Base-by-base conservation (phyloP, 192 early-diverging fungal genomes). In the Backusella mclennaniae region DNA sequence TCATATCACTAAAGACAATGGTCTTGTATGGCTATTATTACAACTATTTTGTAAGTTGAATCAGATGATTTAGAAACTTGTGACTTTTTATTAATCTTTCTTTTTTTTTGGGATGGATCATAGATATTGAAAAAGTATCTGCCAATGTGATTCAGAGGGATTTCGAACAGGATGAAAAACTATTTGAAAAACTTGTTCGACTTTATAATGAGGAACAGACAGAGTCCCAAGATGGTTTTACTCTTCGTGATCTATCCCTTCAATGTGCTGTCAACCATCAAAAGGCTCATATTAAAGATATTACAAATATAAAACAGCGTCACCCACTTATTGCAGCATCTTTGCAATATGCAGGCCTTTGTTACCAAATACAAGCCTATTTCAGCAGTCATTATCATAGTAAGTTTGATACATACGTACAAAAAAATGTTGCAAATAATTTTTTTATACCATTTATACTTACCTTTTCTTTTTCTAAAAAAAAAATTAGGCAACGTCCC, bases 151-250 rank as follows among this genome's bases (percentile, higher is more conserved):
- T 93, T 49, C 77, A 87, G n/a, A 84, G 84, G 26, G 93, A 95
- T 66, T 86, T 93, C 79, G 85, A 84, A 14, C 83, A 84, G 26
- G 92, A 93, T 67, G 93, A 95, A 77, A 88, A 89, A 15, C 84
- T 93, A 73, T 89, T 95, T 81, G 87, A 87, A 39, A 90, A 91
- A 77, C 78, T 95, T 63, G 84, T 92, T 42, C 84, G 82, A 35
- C 84, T 95, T 78, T 95, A 93, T 76, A 92, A 93, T 79, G 91
- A 92, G 67, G 85, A 88, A 53, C 93, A 95, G 76, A 89, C 90
- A 35, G 84, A 89, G 66, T 92, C 92, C 4, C 83, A 81, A 77
- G 92, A 93, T 67, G 92, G 88, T 19, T 93, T 93, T 76, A 92
- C 88, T 41, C 84, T 93, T 68, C 88, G 93, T 23, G 93, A 95